These are phyloP conservation scores for Bondarzewia mesenterica DNA, from an alignment of 1,284 basidiomycete genomes.

Conservation along the genomic window DNA sequence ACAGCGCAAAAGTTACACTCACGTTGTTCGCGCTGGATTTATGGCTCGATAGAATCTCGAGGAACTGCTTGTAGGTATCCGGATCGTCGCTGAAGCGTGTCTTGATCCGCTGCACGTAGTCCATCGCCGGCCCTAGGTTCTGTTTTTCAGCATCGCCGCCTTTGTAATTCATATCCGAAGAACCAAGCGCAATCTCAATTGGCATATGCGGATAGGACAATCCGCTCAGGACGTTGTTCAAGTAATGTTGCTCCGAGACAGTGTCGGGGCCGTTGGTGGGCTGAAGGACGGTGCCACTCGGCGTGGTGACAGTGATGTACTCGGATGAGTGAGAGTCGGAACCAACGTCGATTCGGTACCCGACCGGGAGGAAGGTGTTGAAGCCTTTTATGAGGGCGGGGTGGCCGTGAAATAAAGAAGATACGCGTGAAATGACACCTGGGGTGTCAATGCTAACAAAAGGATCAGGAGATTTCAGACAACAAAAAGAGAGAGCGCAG, in stretches of 20 bases:
- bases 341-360: slow-evolving; percentile 86
- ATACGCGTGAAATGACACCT: slow-evolving; percentile 93
- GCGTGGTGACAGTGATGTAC: slow-evolving; percentile 85
- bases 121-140: slow-evolving; percentile 67
- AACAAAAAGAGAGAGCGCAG: slow-evolving; percentile 23
- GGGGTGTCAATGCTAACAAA: slow-evolving; percentile 86
- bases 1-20: slow-evolving; percentile 33
- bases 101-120: slow-evolving; percentile 97
- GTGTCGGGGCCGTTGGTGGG: slow-evolving; percentile 17
- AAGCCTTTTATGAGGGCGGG: slow-evolving; percentile 92
- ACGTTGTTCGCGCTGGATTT: slow-evolving; percentile 40
- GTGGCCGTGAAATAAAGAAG: slow-evolving; percentile 87
- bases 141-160: slow-evolving; percentile 19
- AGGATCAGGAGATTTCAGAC: neutral
- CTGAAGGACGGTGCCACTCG: slow-evolving; percentile 49
- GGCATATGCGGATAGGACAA: no score
- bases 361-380: slow-evolving; percentile 94
- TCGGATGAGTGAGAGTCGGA: slow-evolving; percentile 48
- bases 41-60: slow-evolving; percentile 80
- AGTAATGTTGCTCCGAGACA: neutral
- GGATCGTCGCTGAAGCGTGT: slow-evolving; percentile 79
- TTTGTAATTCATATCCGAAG: no score
- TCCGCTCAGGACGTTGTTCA: no score
- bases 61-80: slow-evolving; percentile 89
- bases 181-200: no score